Base-by-base conservation (phyloP, 2,329 filamentous ascomycete species). In the Fusarium zealandicum region DNA sequence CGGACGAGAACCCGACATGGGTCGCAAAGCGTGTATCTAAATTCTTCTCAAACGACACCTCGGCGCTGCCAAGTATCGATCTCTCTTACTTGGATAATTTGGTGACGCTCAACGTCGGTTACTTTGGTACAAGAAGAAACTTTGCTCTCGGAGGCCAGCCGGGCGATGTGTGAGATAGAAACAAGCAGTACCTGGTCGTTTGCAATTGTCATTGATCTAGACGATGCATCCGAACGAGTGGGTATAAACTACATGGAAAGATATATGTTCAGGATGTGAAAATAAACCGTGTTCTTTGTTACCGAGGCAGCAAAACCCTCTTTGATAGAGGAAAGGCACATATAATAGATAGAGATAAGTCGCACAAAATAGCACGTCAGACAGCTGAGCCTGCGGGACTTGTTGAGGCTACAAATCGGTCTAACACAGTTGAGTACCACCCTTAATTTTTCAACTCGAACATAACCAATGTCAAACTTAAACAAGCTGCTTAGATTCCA, bases 1-100 rank as follows among this genome's bases (percentile, higher is more conserved):
- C 59, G 5, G 66, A 69, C 12, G 66, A 69, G n/a, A 69, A 69
- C 9, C 66, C 66, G 0, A 22, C 2, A 4, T 69, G 66, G 66
- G 56, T 58, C 1, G 66, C 66, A 0, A 51, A 43, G 0, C 64
- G 66, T 3, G 53, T 68, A 0, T 14, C 42, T 0, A 58, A 17
- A 8, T 69, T 69, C 31, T 59, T 69, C 5, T 46, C 35, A 2
- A 38, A 55, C 5, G 63, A 64, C 2, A 13, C 48, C 0, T 20
- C 44, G 1, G 37, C n/a, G 1, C 4, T 60, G 1, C 8, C 42
- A 4, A 27, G 28, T 0, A 39, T 57, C 25, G 56, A 69, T 13
- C 25, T 69, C 13, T 57, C 57, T 5, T 61, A 57, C 3, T 41
- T 69, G 20, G 22, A 47, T 1, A 40, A 69, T 11, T 13, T 52